Evolutionary conservation across 1,139 yeast species (phyloP), one percentile per base, ranked within the genome.

Genomic region (Yamadazyma mexicana): DNA sequence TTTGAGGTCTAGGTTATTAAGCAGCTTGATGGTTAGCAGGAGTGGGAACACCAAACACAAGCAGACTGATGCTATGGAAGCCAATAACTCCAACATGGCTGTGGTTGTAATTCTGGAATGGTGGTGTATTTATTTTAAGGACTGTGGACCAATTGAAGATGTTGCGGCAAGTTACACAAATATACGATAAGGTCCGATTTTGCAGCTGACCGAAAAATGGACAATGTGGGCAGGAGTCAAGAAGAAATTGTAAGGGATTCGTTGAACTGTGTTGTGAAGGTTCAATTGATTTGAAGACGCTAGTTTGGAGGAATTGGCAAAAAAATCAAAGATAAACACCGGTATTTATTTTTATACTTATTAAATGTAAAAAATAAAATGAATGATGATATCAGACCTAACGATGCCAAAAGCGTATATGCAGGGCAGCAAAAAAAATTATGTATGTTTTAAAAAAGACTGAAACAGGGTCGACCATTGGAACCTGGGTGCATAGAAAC

Each of bases 1-100:
- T 12, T 35, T 39, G 17, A 33, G 15, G 9, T 31, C 37, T 10
- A 42, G 15, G 14, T 34, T 36, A 31, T 45, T 50, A 17, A 54
- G 29, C 47, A 46, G 46, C 33, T 54, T 54, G 2, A 52, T 24
- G 2, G 58, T 51, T 22, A 54, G 36, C 5, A 51, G 39, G 14
- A 51, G 29, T 3, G 59, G 59, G 37, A 45, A 49, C 6, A 46
- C 22, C 34, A 47, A 50, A 25, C 52, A 49, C 16, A 38, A 17
- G 2, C 25, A 10, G 12, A 18, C 10, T 5, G 44, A 40, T 11
- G 33, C 10, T 5, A 28, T 8, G 7, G 38, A 35, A 10, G 39
- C 7, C 10, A 39, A 12, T 10, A 37, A 12, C 7, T 37, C n/a
- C n/a, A 44, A 23, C 47, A 44, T 44, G 7, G 6, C 10, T 22